Conservation (phyloP, 768 basidiomycete species). For the Cantharellus anzutake region DNA sequence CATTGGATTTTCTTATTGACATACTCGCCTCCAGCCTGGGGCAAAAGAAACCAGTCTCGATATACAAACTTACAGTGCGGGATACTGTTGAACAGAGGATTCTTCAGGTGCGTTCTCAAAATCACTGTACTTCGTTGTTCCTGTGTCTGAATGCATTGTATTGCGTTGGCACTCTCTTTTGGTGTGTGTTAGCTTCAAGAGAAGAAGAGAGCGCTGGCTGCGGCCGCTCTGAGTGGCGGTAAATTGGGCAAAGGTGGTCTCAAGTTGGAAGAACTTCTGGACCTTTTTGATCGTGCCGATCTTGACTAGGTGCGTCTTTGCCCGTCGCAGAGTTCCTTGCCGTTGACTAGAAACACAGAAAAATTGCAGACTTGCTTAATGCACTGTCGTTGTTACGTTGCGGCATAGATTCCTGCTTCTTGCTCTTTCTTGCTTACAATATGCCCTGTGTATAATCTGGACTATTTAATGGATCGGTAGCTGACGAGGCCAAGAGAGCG, state of each 20-base stretch:
- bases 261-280: conserved; percentile 70
- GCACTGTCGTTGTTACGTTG: too few species aligned
- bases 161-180: neutral
- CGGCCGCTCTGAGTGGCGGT: conserved; percentile 73
- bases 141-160: neutral
- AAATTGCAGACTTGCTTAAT: too few species aligned
- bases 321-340: too few species aligned
- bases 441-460: too few species aligned
- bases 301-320: too few species aligned
- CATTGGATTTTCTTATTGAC: neutral
- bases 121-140: neutral
- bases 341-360: too few species aligned
- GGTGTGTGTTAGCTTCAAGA: conserved; percentile 47
- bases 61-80: conserved; percentile 76
- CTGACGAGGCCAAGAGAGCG: too few species aligned
- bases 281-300: conserved; percentile 28
- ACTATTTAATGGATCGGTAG: too few species aligned
- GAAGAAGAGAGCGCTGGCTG: conserved; percentile 70
- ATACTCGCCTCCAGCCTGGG: conserved; percentile 29
- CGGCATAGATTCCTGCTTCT: too few species aligned
- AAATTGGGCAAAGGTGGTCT: conserved; percentile 62
- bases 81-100: conserved; percentile 81
- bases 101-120: conserved; percentile 28
- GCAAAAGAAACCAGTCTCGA: conserved; percentile 70
- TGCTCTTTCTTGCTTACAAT: too few species aligned